phyloP scores from a whole-genome alignment of 192 early-diverging fungal genomes.

The Coemansia sp. region DNA sequence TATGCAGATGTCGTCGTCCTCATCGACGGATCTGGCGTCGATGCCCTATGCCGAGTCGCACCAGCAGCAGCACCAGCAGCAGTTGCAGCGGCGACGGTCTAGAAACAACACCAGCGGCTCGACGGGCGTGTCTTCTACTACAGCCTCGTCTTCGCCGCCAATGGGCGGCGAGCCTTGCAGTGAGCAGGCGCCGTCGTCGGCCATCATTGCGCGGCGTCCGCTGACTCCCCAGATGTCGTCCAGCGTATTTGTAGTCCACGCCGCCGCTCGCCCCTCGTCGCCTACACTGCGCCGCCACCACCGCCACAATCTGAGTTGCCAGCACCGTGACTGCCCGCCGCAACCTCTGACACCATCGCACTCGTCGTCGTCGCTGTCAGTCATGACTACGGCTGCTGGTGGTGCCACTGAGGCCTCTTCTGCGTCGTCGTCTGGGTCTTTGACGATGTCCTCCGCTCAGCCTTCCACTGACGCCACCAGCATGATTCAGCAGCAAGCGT shows the following conservation, averaged over 20 bases:
- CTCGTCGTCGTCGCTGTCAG: constrained; percentile 36
- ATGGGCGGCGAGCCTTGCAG: constrained; percentile 11
- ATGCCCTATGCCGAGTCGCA: constrained; percentile 20
- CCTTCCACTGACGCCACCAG: constrained; percentile 3
- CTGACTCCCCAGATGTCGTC: constrained; percentile 49
- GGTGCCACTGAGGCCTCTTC: constrained; percentile 3
- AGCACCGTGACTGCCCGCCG: constrained; percentile 32
- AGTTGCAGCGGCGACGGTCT: constrained; percentile 31
- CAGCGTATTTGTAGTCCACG: constrained; percentile 18
- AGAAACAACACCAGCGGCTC: constrained; percentile 36
- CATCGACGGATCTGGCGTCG: constrained; percentile 34
- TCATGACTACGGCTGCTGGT: constrained; percentile 7
- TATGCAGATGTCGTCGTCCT: constrained; percentile 17
- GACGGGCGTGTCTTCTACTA: constrained; percentile 5
- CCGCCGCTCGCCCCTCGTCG: constrained; percentile 17
- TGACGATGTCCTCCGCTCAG: constrained; percentile 5
- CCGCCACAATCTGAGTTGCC: constrained; percentile 36
- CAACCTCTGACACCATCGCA: constrained; percentile 51
- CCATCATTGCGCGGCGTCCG: constrained; percentile 36
- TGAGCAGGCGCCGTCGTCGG: constrained; percentile 16
- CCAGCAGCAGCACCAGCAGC: constrained; percentile 14
- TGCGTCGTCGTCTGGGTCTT: constrained; percentile 12
- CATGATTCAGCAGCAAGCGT: constrained; percentile 1
- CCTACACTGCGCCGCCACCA: constrained; percentile 36
- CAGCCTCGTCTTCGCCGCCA: constrained; percentile 20